Evolutionary conservation across 2,329 filamentous ascomycete genomes (phyloP).

Genomic region (Cladophialophora carrionii): DNA sequence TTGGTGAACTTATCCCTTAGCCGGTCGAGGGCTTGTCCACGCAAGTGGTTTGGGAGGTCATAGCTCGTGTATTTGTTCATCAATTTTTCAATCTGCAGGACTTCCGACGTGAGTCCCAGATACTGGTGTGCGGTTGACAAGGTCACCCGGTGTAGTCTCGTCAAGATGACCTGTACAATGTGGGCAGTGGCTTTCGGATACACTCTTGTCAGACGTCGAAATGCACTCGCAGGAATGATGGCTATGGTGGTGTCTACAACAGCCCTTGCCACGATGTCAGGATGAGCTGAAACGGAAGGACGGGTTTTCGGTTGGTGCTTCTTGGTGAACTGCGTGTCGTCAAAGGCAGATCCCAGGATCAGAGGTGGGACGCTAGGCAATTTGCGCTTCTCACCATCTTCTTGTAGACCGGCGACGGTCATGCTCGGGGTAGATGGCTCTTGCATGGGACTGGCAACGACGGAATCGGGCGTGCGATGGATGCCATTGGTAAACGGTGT

Average conservation of each 20-base stretch:
- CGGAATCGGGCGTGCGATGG: constrained; percentile 45
- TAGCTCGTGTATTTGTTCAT: constrained; percentile 93
- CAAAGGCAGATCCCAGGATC: constrained; percentile 62
- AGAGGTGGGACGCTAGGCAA: constrained; percentile 73
- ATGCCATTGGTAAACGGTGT: constrained; percentile 43
- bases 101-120: constrained; percentile 86
- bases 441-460: constrained; percentile 46
- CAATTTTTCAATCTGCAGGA: constrained; percentile 86
- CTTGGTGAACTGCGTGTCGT: constrained; percentile 40
- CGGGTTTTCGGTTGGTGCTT: constrained; percentile 33
- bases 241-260: constrained; percentile 97
- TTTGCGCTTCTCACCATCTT: constrained; percentile 37
- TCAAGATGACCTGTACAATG: constrained; percentile 96
- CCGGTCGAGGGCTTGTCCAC: constrained; percentile 78
- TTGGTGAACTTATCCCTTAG: constrained; percentile 90
- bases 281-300: constrained; percentile 71
- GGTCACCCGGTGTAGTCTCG: constrained; percentile 89
- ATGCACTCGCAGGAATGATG: constrained; percentile 95
- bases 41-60: constrained; percentile 86
- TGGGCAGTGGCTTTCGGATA: constrained; percentile 97
- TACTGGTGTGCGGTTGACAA: constrained; percentile 94
- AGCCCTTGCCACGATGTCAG: constrained; percentile 94
- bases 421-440: constrained; percentile 39
- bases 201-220: constrained; percentile 85
- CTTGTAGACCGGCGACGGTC: constrained; percentile 1